A percentile compares a stretch with the other conserved stretches of the same genome.
Conservation (phyloP, 2,329 filamentous ascomycete species). For the Fusarium sp. region DNA sequence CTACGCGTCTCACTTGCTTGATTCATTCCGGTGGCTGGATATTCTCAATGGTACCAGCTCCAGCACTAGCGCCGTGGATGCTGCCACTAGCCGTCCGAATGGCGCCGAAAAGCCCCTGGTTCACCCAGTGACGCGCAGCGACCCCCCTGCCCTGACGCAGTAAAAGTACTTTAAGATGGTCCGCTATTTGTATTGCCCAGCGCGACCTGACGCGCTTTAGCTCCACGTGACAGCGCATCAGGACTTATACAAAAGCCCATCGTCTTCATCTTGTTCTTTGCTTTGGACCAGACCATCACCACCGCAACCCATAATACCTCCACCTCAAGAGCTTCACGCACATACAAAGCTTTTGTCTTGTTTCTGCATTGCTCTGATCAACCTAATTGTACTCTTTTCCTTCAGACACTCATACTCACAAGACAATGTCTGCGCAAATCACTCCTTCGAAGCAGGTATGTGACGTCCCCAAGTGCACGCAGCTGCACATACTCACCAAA, state of each 20-base stretch:
- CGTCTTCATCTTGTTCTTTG: conserved; percentile 38
- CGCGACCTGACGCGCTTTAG: conserved; percentile 45
- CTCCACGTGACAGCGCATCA: conserved; percentile 51
- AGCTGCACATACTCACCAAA: not conserved
- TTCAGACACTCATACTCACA: conserved; percentile 19
- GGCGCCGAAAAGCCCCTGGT: conserved; percentile 32
- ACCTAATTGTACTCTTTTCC: not conserved
- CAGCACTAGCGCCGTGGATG: conserved; percentile 29
- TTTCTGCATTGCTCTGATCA: conserved; percentile 24
- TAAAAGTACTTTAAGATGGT: conserved; percentile 36
- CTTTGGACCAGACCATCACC: conserved; percentile 38
- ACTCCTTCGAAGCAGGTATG: conserved; percentile 68
- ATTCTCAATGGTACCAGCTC: conserved; percentile 28
- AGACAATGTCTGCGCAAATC: conserved; percentile 78
- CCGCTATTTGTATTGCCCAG: conserved; percentile 41
- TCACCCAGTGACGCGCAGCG: conserved; percentile 38
- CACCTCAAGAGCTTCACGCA: conserved; percentile 31
- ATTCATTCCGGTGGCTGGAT: conserved; percentile 36
- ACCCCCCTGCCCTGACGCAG: conserved; percentile 11
- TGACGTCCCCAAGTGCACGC: conserved; percentile 32
- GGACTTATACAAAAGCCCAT: conserved; percentile 52
- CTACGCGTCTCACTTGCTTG: conserved; percentile 35
- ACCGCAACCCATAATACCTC: conserved; percentile 43
- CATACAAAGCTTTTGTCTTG: conserved; percentile 24
- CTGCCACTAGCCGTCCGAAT: conserved; percentile 21